These are phyloP conservation scores for Adansonia rubrostipa DNA, from an alignment of 441 rosid species.

Conservation along the genomic window DNA sequence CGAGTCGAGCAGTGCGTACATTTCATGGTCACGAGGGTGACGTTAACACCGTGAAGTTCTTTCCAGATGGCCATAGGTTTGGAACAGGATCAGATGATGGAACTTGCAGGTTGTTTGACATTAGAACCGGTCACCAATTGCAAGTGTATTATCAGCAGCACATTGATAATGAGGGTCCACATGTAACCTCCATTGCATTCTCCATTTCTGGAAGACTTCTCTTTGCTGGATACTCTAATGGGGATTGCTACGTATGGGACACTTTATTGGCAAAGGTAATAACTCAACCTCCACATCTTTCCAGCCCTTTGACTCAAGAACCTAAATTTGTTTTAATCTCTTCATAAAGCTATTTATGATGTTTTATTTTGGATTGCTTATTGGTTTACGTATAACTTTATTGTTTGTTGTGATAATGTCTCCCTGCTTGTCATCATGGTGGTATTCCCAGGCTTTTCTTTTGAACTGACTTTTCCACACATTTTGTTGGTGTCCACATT, in stretches of 20 bases:
- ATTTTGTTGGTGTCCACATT: background rate
- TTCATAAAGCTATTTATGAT: background rate
- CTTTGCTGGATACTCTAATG: constrained; percentile 81
- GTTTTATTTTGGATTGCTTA: background rate
- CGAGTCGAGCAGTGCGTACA: constrained; percentile 88
- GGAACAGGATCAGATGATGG: constrained; percentile 98
- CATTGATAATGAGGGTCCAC: constrained; percentile 54
- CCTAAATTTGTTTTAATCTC: background rate
- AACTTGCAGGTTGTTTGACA: constrained; percentile 90
- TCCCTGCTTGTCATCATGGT: background rate
- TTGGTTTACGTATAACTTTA: background rate
- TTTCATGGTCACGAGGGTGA: constrained; percentile 97
- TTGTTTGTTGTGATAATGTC: background rate
- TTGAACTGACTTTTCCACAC: background rate
- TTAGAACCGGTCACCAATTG: constrained; percentile 94
- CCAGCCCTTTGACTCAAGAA: background rate
- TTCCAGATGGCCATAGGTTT: constrained; percentile 95
- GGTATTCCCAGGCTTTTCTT: background rate
- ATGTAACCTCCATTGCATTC: constrained; percentile 84
- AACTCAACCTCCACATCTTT: background rate
- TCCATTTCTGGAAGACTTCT: constrained; percentile 95
- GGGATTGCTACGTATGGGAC: constrained; percentile 92
- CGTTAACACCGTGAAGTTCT: constrained; percentile 89
- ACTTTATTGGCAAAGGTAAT: constrained; percentile 84
- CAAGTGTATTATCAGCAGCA: constrained; percentile 73